A percentile compares a stretch with the other conserved stretches of the same genome.
phyloP scores from a whole-genome alignment of 805 yeast species.

The Yarrowia osloensis region DNA sequence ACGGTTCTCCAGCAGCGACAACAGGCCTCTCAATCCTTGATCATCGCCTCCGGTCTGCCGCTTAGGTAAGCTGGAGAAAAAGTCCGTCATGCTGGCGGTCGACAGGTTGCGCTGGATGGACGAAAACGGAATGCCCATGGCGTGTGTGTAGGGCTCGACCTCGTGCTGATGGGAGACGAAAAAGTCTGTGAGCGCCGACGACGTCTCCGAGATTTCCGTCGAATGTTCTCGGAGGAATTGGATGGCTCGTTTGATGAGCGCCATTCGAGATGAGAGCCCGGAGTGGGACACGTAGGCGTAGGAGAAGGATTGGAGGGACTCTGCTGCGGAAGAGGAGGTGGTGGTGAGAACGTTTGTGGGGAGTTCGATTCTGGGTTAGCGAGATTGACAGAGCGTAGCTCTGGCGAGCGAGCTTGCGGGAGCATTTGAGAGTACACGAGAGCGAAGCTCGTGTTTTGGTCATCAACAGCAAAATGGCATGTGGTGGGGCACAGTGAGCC shows the following conservation, averaged over 20 bases:
- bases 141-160: conserved; percentile 27
- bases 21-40: conserved; percentile 5
- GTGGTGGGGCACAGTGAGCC: too few species aligned
- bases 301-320: conserved; percentile 78
- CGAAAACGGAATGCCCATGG: conserved; percentile 16
- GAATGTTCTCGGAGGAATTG: conserved; percentile 67
- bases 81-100: conserved; percentile 29
- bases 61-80: conserved; percentile 13
- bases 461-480: too few species aligned
- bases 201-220: conserved; percentile 15
- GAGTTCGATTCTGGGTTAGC: conserved; percentile 20
- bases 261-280: conserved; percentile 71
- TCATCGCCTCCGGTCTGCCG: conserved; percentile 14
- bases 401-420: not conserved
- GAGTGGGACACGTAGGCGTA: conserved; percentile 82
- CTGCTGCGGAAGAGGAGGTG: conserved; percentile 11
- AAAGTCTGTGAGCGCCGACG: conserved; percentile 11
- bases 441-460: too few species aligned
- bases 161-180: conserved; percentile 14
- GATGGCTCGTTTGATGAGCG: conserved; percentile 72
- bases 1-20: conserved; percentile 9
- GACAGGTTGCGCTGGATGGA: conserved; percentile 30
- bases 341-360: not conserved
- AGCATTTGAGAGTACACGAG: not conserved
- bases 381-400: not conserved